These are phyloP conservation scores for Sugiyamaella xylanicola DNA, from an alignment of 1,139 yeast species.

Conservation along the genomic window DNA sequence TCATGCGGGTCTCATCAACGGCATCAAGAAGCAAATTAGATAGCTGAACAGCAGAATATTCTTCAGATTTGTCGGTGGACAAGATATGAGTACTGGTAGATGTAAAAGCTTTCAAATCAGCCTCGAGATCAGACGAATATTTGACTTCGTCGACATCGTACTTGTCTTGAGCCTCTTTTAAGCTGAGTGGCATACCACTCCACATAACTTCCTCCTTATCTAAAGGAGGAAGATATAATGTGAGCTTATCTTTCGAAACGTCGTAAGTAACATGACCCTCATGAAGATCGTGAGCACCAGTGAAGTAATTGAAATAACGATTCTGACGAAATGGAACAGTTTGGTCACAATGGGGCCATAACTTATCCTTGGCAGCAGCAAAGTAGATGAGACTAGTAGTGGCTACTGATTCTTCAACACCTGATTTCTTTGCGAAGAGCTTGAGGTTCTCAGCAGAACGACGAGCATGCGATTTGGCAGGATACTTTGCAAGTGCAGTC, in stretches of 20 bases:
- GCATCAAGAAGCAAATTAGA: constrained; percentile 51
- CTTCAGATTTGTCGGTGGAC: constrained; percentile 46
- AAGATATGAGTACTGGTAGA: constrained; percentile 37
- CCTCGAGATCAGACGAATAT: constrained; percentile 54
- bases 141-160: constrained; percentile 83
- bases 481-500: constrained; percentile 46
- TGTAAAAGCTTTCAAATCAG: constrained; percentile 36
- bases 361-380: constrained; percentile 64
- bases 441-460: constrained; percentile 47
- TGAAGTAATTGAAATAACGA: constrained; percentile 81
- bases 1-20: constrained; percentile 79
- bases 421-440: constrained; percentile 26
- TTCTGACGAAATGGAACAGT: constrained; percentile 81
- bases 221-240: constrained; percentile 76
- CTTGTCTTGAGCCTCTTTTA: constrained; percentile 62
- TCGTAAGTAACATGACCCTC: constrained; percentile 71
- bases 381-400: constrained; percentile 50
- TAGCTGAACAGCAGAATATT: constrained; percentile 28
- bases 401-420: constrained; percentile 29
- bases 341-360: constrained; percentile 80
- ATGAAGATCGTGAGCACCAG: constrained; percentile 77
- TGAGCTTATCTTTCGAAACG: constrained; percentile 55
- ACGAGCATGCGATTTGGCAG: constrained; percentile 58
- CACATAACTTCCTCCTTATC: constrained; percentile 93
- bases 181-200: constrained; percentile 82